Evolutionary conservation across 345 rosid species (phyloP), one percentile per base, ranked within the genome.

Genomic region (Pistacia vera): DNA sequence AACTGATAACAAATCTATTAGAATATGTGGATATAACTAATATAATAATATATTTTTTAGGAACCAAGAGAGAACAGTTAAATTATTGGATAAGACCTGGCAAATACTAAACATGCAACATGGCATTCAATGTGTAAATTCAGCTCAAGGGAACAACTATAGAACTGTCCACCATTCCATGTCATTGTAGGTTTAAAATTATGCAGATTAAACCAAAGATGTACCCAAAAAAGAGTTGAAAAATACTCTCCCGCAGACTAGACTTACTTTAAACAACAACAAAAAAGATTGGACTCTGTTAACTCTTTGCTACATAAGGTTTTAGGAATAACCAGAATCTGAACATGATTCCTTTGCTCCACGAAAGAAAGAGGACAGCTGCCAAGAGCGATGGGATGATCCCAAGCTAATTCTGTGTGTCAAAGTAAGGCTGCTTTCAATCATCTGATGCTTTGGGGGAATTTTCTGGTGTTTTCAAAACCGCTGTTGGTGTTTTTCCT

Each of bases 381-480:
- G 38, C 64, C 33, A 61, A 66, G 64, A 25, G 63, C 56, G 33
- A 55, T 22, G 10, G 25, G 11, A 66, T 20, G 48, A 41, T 35
- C 25, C 11, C 30, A 46, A 22, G 36, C 36, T 49, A 58, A 46
- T 28, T 49, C 41, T 62, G 41, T 61, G 62, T 41, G 8, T 35
- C 22, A n/a, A 52, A 65, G 22, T 33, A 28, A 12, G 16, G 33
- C 78, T 61, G 74, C 80, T 54, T 68, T 83, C 74, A 89, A 66
- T 67, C 86, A 72, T 85, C 86, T 14, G 85, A 68, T 72, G 87
- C 91, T 71, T 83, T 63, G 1, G 99, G 99, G 49, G 94, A 92
- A 80, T 89, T 92, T 88, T 96, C 99, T 0, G 95, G 97, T 33
- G 98, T 92, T 89, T 88, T 92, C 80, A 90, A 51, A 72, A 63